Percentiles rank a stretch among this genome's conserved stretches.
Evolutionary conservation across 1,284 basidiomycete species (phyloP).

Genomic region (Anthracocystis walkeri): DNA sequence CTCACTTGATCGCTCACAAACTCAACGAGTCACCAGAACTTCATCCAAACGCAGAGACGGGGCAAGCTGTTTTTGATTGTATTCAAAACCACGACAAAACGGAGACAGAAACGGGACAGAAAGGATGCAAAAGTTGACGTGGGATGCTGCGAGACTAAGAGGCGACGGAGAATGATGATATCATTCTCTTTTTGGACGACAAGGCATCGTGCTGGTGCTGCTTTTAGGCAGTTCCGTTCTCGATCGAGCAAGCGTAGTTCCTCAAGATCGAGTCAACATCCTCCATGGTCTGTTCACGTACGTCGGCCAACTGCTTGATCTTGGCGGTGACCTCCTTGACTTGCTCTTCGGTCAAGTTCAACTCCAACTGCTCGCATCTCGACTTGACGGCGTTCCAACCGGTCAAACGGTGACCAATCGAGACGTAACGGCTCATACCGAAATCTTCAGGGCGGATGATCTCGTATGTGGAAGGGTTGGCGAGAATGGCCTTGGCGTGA

Average conservation of each 20-base stretch:
- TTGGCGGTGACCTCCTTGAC: conserved; percentile 95
- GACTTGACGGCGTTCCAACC: conserved; percentile 99
- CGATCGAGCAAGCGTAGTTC: conserved; percentile 71
- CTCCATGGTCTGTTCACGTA: conserved; percentile 98
- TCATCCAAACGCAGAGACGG: too few relatives aligned
- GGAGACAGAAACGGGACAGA: too few relatives aligned
- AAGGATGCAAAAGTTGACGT: too few relatives aligned
- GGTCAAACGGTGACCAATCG: conserved; percentile 95
- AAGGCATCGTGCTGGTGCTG: too few relatives aligned
- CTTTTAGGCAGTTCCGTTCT: conserved; percentile 41
- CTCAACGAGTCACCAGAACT: too few relatives aligned
- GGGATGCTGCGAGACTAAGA: too few relatives aligned
- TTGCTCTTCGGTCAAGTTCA: conserved; percentile 86
- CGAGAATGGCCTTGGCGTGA: conserved; percentile 99
- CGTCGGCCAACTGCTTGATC: conserved; percentile 99
- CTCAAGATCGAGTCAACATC: conserved; percentile 97
- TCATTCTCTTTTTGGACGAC: background rate
- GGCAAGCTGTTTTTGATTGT: too few relatives aligned
- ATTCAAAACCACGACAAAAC: too few relatives aligned
- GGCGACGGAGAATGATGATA: background rate
- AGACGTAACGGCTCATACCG: conserved; percentile 96
- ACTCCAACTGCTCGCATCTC: conserved; percentile 94
- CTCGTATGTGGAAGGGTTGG: conserved; percentile 95
- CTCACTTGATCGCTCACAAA: too few relatives aligned
- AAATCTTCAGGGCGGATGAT: conserved; percentile 81